phyloP scores from a whole-genome alignment of 805 yeast species.

The Zygoascus bituminiphila region DNA sequence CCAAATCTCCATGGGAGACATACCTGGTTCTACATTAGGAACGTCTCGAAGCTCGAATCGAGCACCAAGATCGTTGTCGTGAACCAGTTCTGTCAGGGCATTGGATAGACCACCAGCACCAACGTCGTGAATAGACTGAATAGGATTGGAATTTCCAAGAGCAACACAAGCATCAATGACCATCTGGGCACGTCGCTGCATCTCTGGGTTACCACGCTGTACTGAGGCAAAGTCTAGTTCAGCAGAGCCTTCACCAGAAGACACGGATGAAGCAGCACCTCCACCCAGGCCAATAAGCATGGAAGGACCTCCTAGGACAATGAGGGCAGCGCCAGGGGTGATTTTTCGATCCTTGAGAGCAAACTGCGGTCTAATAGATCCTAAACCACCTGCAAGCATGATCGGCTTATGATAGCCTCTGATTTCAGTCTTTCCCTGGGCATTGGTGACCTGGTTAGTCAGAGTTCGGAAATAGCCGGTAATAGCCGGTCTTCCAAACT shows the following conservation, averaged over 20 bases:
- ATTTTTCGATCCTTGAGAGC: conserved; percentile 81
- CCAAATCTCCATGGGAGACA: conserved; percentile 99
- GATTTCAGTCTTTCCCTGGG: conserved; percentile 57
- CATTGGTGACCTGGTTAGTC: conserved; percentile 64
- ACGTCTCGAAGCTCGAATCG: conserved; percentile 84
- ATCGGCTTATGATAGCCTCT: conserved; percentile 99
- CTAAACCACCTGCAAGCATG: conserved; percentile 99
- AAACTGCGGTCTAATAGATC: conserved; percentile 88
- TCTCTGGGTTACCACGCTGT: conserved; percentile 98
- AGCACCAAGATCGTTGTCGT: conserved; percentile 95
- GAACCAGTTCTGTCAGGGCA: conserved; percentile 95
- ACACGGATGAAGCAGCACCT: conserved; percentile 96
- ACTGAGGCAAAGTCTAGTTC: conserved; percentile 97
- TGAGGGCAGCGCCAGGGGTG: conserved; percentile 84
- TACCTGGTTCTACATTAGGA: conserved; percentile 86
- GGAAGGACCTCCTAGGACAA: conserved; percentile 95
- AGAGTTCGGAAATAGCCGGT: conserved; percentile 94
- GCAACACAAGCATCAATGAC: conserved; percentile 93
- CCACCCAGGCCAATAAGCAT: conserved; percentile 99
- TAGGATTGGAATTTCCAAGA: conserved; percentile 65
- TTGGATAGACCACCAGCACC: conserved; percentile 99
- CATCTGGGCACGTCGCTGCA: conserved; percentile 98
- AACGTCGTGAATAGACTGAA: conserved; percentile 94
- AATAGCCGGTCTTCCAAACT: conserved; percentile 97
- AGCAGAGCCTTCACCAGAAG: conserved; percentile 96